Evolutionary conservation across 2,329 filamentous ascomycete genomes (phyloP).

Genomic region (Colletotrichum sublineola): DNA sequence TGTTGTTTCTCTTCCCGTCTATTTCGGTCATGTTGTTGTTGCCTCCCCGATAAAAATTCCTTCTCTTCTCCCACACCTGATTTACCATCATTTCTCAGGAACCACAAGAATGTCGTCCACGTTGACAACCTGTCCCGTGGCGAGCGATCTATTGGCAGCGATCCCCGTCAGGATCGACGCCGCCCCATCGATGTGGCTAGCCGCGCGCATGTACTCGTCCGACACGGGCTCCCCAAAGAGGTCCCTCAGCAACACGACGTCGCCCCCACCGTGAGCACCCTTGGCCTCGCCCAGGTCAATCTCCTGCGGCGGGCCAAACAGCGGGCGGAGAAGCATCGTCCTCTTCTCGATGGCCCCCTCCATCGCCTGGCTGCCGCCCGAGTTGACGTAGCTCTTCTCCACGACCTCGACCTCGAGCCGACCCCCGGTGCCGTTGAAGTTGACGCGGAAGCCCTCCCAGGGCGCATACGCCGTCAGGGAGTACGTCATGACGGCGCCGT

Average conservation of each 20-base stretch:
- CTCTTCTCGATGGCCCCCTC: constrained; percentile 67
- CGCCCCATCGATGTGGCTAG: constrained; percentile 70
- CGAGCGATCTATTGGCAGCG: constrained; percentile 69
- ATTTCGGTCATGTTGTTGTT: no score
- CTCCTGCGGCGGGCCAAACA: constrained; percentile 70
- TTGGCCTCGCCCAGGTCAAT: constrained; percentile 64
- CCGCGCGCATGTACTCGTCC: constrained; percentile 67
- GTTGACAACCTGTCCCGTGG: constrained; percentile 67
- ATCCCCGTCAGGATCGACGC: constrained; percentile 71
- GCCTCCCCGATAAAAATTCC: neutral
- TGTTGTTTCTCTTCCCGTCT: neutral
- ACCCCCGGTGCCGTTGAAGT: constrained; percentile 70
- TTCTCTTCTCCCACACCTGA: neutral
- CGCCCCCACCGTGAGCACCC: constrained; percentile 72
- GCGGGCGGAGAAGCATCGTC: constrained; percentile 62
- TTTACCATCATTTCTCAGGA: constrained; percentile 43
- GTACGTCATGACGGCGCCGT: constrained; percentile 70
- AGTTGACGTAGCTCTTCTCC: constrained; percentile 73
- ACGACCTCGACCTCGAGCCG: constrained; percentile 72
- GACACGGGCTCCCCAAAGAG: constrained; percentile 66
- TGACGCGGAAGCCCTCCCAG: constrained; percentile 71
- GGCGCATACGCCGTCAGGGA: constrained; percentile 72
- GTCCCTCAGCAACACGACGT: constrained; percentile 68
- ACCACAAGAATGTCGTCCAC: constrained; percentile 64
- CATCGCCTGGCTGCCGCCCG: constrained; percentile 68